Evolutionary conservation across 805 yeast species (phyloP).

Genomic region (Starmerella floris): DNA sequence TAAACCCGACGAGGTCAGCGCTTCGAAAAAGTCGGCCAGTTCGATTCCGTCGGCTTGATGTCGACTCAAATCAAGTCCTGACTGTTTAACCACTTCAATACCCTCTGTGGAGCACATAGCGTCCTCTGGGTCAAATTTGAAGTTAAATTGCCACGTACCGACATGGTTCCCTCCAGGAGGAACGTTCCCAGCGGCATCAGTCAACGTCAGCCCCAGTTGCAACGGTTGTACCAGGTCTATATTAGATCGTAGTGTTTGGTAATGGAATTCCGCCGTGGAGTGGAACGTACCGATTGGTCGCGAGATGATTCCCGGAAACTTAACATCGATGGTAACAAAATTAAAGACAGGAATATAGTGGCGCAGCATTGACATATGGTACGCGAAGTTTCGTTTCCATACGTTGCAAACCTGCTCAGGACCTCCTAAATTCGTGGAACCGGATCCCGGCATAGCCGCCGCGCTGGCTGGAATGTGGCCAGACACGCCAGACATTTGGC

Average conservation of each 20-base stretch:
- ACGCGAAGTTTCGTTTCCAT: conserved; percentile 32
- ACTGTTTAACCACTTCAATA: conserved; percentile 59
- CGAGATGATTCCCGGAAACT: conserved; percentile 91
- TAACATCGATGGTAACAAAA: conserved; percentile 54
- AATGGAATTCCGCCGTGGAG: conserved; percentile 83
- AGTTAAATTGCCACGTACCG: conserved; percentile 94
- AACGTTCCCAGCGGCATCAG: conserved; percentile 54
- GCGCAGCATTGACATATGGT: conserved; percentile 30
- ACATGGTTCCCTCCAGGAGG: conserved; percentile 44
- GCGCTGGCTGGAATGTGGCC: background rate
- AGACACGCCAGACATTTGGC: background rate
- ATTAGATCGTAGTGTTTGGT: conserved; percentile 85
- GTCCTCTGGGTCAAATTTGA: conserved; percentile 54
- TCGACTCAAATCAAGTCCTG: conserved; percentile 68
- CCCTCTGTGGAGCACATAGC: conserved; percentile 87
- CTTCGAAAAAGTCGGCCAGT: conserved; percentile 66
- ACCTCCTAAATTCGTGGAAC: background rate
- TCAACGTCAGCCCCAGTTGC: conserved; percentile 69
- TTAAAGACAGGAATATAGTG: conserved; percentile 29
- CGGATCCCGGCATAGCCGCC: background rate
- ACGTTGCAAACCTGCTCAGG: conserved; percentile 26
- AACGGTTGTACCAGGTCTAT: conserved; percentile 75
- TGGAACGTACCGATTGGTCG: conserved; percentile 91
- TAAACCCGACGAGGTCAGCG: conserved; percentile 74
- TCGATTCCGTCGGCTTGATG: conserved; percentile 70